phyloP scores from a whole-genome alignment of 176 grass and related monocot genomes.

The Raddia distichophylla region DNA sequence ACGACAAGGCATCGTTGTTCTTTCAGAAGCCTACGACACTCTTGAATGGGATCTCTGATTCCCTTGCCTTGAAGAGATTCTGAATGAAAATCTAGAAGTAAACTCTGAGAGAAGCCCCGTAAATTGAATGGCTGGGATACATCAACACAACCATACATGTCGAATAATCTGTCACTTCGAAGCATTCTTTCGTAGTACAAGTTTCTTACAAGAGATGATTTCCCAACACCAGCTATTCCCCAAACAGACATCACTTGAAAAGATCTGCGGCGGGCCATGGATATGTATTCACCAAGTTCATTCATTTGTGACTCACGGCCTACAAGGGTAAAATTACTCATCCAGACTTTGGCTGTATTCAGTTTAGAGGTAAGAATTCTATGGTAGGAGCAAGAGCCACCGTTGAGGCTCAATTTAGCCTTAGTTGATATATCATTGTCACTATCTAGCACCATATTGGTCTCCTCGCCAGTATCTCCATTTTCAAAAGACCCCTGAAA shows the following conservation, averaged over 20 bases:
- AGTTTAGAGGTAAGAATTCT: neutral
- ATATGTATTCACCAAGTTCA: neutral
- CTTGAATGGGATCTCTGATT: neutral
- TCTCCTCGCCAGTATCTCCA: fast-evolving
- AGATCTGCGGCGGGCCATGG: neutral
- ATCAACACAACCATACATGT: conserved; percentile 7
- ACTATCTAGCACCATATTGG: no score
- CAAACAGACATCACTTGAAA: neutral
- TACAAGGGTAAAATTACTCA: neutral
- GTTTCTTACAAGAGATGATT: neutral
- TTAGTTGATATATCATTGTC: neutral
- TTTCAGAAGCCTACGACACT: neutral
- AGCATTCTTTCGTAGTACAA: neutral
- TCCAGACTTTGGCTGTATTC: neutral
- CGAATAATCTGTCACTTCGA: neutral
- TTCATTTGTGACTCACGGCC: conserved; percentile 4
- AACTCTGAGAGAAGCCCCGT: neutral
- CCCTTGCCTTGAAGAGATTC: neutral
- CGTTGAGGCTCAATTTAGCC: neutral
- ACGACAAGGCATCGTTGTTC: neutral
- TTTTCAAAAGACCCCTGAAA: neutral
- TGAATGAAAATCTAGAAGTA: neutral
- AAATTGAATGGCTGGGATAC: conserved; percentile 8
- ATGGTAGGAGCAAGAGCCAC: neutral
- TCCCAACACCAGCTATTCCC: conserved; percentile 23